Evolutionary conservation across 768 basidiomycete genomes (phyloP), one percentile per base, ranked within the genome.

Genomic region (Podaxis pistillaris): DNA sequence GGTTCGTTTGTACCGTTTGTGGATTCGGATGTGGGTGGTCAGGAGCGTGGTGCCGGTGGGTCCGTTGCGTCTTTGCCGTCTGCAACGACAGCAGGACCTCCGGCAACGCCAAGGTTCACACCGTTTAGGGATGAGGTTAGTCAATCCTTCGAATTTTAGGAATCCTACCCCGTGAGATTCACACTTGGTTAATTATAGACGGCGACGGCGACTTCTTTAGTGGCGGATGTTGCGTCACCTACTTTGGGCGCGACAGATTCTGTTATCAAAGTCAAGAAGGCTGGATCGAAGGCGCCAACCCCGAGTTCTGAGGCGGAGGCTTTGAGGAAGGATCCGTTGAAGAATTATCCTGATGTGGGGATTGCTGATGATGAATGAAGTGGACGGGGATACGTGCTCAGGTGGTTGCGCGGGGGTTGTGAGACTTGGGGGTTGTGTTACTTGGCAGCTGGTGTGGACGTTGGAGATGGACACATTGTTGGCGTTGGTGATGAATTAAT

Each of bases 71-170:
- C 33, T 33, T 33, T 33, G 33, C 8, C 33, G 33, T 33, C 33
- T 33, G 9, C 33, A 8, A 9, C 33, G 9, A 33, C 33, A 53
- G 64, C 66, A 47, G 67, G 68, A 49, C 70, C 66, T 19, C 79
- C 83, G 47, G 73, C 79, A 22, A 84, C 83, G 26, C 82, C 86
- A 33, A 83, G 75, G 63, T 91, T 93, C 68, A 84, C 81, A 50
- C 90, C 90, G 13, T 93, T 88, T 74, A 80, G 83, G 61, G 91
- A 93, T 69, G 88, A 90, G 74, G 89, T 88, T 67, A 74, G 80
- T 69, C 12, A 58, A 8, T 58, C 33, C 66, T 41, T 52, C 58
- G 22, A 65, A 65, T 30, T 52, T 49, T 22, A 7, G 19, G 19
- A 33, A 33, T 33, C 9, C 24, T 8, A 24, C 37, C 26, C 44